phyloP scores from a whole-genome alignment of 2,329 filamentous ascomycete species.

The Fusarium mangiferae region DNA sequence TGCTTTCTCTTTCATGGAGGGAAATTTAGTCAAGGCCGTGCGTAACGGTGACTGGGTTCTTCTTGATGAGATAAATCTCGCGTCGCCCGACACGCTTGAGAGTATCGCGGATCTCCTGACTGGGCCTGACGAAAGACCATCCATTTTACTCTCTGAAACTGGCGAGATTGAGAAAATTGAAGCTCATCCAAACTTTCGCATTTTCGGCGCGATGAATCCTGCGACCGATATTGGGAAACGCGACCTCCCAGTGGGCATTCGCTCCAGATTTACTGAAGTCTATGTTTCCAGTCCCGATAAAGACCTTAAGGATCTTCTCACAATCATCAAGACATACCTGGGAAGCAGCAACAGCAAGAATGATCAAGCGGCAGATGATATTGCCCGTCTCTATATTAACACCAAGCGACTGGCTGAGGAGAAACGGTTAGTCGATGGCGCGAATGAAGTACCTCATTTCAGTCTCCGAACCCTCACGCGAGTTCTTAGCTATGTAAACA shows the following conservation, averaged over 20 bases:
- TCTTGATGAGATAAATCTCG: conserved; percentile 96
- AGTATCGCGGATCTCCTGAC: conserved; percentile 90
- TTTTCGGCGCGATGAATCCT: conserved; percentile 99
- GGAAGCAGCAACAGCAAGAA: conserved; percentile 76
- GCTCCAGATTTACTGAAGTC: conserved; percentile 94
- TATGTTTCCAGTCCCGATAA: conserved; percentile 92
- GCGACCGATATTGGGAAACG: conserved; percentile 97
- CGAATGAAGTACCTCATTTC: conserved; percentile 96
- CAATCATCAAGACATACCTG: conserved; percentile 89
- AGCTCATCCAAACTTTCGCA: conserved; percentile 91
- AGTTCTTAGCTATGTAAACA: conserved; percentile 86
- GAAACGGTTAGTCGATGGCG: conserved; percentile 91
- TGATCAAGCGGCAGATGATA: conserved; percentile 79
- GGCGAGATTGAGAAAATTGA: conserved; percentile 90
- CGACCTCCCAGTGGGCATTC: conserved; percentile 86
- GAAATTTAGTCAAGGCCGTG: conserved; percentile 95
- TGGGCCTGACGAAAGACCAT: conserved; percentile 77
- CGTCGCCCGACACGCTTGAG: conserved; percentile 93
- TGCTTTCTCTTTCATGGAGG: conserved; percentile 95
- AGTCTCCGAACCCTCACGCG: conserved; percentile 94
- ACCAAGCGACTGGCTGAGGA: conserved; percentile 84
- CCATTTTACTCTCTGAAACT: conserved; percentile 89
- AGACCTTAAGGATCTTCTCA: conserved; percentile 85
- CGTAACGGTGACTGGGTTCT: conserved; percentile 97
- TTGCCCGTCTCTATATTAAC: conserved; percentile 87